Percentiles rank a stretch among this genome's conserved stretches.
Conservation (phyloP, 306 rosid genomes). For the Cicer pinnatifidum region DNA sequence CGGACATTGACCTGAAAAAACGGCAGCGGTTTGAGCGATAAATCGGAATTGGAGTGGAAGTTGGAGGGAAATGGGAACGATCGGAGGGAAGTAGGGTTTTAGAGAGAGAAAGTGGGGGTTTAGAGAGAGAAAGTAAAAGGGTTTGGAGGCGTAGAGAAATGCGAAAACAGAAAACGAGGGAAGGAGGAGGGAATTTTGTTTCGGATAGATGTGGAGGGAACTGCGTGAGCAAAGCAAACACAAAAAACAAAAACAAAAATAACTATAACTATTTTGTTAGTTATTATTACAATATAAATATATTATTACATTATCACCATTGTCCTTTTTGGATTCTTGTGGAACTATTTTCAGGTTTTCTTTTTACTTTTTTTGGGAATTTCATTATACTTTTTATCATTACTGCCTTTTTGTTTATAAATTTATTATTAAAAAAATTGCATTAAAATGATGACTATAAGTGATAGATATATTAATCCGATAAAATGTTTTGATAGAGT, state of each 20-base stretch:
- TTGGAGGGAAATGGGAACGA: conserved; percentile 8
- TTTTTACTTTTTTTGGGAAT: too few species aligned
- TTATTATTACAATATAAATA: background rate
- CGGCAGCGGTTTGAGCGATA: background rate
- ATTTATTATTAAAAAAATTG: too few species aligned
- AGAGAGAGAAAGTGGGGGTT: conserved; percentile 53
- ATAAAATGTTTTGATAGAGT: too few species aligned
- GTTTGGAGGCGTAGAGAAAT: conserved; percentile 44
- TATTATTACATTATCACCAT: background rate
- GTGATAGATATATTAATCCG: too few species aligned
- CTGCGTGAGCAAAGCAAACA: conserved; percentile 40
- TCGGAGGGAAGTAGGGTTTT: conserved; percentile 41
- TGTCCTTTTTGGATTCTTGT: background rate
- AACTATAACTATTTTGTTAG: background rate
- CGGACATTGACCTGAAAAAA: conserved; percentile 59
- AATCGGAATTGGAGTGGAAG: conserved; percentile 24
- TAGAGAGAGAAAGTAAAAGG: conserved; percentile 41
- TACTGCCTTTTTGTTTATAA: too few species aligned
- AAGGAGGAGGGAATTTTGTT: conserved; percentile 98
- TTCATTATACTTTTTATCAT: too few species aligned
- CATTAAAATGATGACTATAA: too few species aligned
- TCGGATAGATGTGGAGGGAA: conserved; percentile 99
- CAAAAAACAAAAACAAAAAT: background rate
- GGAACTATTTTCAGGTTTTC: too few species aligned
- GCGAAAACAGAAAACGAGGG: conserved; percentile 92